Evolutionary conservation across 2,329 filamentous ascomycete species (phyloP), one percentile per base, ranked within the genome.

Genomic region (Fusarium cicatricum): DNA sequence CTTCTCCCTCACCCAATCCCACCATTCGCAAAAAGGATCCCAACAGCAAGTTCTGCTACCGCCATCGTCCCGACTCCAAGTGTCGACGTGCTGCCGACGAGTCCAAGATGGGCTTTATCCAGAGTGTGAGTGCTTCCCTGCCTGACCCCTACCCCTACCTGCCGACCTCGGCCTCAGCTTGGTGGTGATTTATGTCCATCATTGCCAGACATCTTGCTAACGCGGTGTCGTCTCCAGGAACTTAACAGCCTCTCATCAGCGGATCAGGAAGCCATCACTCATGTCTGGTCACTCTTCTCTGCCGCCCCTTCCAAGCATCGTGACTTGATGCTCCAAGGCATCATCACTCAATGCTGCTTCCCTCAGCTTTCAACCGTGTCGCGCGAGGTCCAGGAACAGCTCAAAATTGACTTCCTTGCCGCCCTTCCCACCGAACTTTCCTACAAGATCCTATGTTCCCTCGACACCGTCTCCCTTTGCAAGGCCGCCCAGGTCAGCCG

Each of bases 241-340:
- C 85, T 98, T 46, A 90, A 94, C 67, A 87, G 85, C 40, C 84
- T 97, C 29, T 89, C 92, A 5, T 85, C 90, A 59, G 87, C 85
- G 62, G 95, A 99, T 73, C 92, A 97, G 76, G 92, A 97, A 76
- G 93, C 91, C 70, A 97, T 99, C 69, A 92, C 93, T 29, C 94
- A 97, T 70, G 93, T 98, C 51, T 99, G 95, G 95, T 96, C 94
- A 0, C 82, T 98, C 41, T 99, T 99, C 79, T 98, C 94, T 1
- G 95, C 95, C 33, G 93, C 95, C 1, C 95, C 95, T 0, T 85
- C 92, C 10, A 97, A 96, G 72, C 94, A 98, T 71, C 89, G 95
- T 66, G 94, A 96, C 61, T 83, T 99, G 55, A 98, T 99, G 91
- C 84, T 99, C 8, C 92, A 97, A 73, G 95, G 95, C 64, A 94